Evolutionary conservation across 2,329 filamentous ascomycete genomes (phyloP).

Genomic region (Claviceps sp.): DNA sequence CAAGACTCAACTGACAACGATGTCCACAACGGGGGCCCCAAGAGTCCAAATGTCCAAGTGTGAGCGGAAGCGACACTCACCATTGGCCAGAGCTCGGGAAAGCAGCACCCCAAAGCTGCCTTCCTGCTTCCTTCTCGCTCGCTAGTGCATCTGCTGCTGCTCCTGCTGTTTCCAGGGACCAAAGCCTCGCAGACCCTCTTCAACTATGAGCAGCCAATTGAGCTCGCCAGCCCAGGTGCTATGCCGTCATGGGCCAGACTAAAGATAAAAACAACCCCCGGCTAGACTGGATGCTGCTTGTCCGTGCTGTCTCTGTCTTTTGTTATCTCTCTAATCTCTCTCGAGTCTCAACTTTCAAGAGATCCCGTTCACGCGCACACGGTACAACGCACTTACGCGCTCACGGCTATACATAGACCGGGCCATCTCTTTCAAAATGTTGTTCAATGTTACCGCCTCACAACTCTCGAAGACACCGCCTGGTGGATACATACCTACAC

Average conservation of each 20-base stretch:
- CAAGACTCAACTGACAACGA: neutral
- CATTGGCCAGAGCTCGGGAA: neutral
- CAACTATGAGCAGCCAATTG: neutral
- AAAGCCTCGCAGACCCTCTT: neutral
- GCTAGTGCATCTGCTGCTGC: neutral
- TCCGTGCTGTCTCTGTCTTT: neutral
- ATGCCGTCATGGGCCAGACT: neutral
- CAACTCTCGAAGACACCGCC: neutral
- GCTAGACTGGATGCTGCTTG: neutral
- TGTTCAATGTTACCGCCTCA: neutral
- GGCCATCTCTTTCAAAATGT: no score
- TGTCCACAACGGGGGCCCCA: neutral
- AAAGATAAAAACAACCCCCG: neutral
- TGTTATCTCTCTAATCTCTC: neutral
- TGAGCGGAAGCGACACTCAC: neutral
- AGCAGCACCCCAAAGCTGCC: neutral
- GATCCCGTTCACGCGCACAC: neutral
- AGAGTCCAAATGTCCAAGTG: neutral
- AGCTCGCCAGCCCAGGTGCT: neutral
- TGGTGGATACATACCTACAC: no score
- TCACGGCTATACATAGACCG: no score
- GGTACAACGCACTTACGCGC: no score
- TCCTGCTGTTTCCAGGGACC: neutral
- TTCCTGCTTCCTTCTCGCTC: neutral
- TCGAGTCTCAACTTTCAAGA: neutral